These are phyloP conservation scores for Saccharomyces hybrid DNA, from an alignment of 1,139 yeast species.

Conservation along the genomic window DNA sequence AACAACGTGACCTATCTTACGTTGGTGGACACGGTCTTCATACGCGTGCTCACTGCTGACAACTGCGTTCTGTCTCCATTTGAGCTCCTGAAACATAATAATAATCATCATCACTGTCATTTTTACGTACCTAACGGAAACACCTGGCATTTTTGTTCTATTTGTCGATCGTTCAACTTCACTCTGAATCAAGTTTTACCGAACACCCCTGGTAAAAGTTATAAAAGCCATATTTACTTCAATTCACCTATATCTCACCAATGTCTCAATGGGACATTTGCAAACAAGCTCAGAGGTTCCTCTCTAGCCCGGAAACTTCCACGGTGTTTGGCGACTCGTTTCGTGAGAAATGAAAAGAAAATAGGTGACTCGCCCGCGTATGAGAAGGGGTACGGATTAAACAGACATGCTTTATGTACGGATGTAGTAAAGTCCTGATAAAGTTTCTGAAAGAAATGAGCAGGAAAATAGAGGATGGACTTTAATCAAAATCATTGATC, in stretches of 20 bases:
- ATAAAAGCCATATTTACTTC: background rate
- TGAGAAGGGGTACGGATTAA: background rate
- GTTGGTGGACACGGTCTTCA: no score
- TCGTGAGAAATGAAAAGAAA: background rate
- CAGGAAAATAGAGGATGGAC: no score
- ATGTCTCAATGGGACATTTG: background rate
- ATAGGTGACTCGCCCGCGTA: background rate
- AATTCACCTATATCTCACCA: background rate
- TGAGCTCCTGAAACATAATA: background rate
- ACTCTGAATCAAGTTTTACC: background rate
- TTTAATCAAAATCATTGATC: no score
- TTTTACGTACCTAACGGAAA: conserved; percentile 85
- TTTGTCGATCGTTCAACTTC: background rate
- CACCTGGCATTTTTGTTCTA: conserved; percentile 79
- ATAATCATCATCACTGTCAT: background rate
- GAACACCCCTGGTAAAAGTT: background rate
- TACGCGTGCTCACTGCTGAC: background rate
- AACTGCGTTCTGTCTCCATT: background rate
- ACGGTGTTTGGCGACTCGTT: background rate
- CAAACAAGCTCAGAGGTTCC: background rate
- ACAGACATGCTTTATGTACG: background rate
- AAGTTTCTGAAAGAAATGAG: no score
- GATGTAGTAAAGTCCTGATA: background rate
- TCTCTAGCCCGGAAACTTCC: background rate
- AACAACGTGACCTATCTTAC: no score